Base-by-base conservation (phyloP, 225 moss, liverwort and hornwort genomes). In the Pseudoscleropodium purum region DNA sequence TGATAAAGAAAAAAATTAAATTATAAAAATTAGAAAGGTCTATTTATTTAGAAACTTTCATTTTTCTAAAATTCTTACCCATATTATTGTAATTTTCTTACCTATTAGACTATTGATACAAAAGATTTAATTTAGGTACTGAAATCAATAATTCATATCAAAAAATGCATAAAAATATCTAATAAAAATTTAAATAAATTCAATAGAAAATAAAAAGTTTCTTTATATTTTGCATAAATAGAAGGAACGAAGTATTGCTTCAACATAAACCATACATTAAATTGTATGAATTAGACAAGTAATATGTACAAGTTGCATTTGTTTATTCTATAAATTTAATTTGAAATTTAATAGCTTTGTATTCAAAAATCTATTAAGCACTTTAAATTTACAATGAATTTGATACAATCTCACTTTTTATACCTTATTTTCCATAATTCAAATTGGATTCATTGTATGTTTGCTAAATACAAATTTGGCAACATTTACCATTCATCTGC, bases 361-460 rank as follows among this genome's bases (percentile, higher is more conserved):
- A 45, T 1, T 25, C 9, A 62, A 47, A 76, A 21, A 30, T 15
- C 3, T 30, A 10, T 15, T 0, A 9, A 51, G 4, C 10, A 24
- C 24, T 10, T 14, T 64, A 47, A 49, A 52, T 27, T 51, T 77
- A 56, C 3, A 25, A 6, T 33, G 10, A 29, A 10, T 37, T 47
- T 18, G 0, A 64, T 8, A 12, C 1, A 0, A n/a, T 47, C 4
- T 5, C 4, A 8, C 2, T 5, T 29, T 8, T 19, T 16, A 29
- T 21, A 92, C 90, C 90, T 92, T 92, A 30, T 92, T 92, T 29
- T 92, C 92, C 92, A 92, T 92, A 18, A 36, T 4, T 25, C 13
- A 77, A 70, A 18, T 64, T 25, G 2, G 21, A 75, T 59, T n/a
- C 7, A 8, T 33, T 9, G 27, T 34, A 0, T 4, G 7, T 39